These are phyloP conservation scores for Botryococcus braunii DNA, from an alignment of 163 green algal species.

Conservation along the genomic window DNA sequence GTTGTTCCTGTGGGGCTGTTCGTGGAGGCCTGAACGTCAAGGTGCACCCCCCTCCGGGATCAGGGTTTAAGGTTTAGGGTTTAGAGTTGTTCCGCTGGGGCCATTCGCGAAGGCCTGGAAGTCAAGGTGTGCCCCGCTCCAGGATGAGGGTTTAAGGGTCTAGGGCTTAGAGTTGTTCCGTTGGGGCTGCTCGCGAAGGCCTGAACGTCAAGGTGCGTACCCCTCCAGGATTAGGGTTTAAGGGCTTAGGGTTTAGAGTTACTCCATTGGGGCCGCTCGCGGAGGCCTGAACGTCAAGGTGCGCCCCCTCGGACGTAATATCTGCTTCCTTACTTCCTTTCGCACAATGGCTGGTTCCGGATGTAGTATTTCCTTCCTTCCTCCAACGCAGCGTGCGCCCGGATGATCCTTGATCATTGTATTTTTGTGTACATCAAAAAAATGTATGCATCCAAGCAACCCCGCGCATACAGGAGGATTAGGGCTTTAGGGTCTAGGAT, in stretches of 20 bases:
- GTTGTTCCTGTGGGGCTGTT: background rate
- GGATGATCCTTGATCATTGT: background rate
- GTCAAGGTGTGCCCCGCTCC: background rate
- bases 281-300: background rate
- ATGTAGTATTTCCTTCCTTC: too few relatives aligned
- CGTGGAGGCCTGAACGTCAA: background rate
- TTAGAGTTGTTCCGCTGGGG: too few relatives aligned
- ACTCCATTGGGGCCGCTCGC: background rate
- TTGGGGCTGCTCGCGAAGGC: background rate
- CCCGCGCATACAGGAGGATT: background rate
- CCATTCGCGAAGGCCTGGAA: slow-evolving; percentile 21
- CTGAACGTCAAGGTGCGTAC: background rate
- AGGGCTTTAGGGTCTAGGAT: background rate
- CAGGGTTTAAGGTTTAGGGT: too few relatives aligned
- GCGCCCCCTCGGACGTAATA: too few relatives aligned
- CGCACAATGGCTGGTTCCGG: too few relatives aligned
- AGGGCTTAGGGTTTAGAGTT: background rate
- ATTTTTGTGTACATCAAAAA: background rate
- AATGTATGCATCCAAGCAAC: background rate
- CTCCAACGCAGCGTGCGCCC: background rate
- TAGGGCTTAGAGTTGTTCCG: background rate
- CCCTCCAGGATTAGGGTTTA: background rate
- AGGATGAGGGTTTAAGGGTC: background rate
- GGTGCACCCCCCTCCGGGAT: background rate
- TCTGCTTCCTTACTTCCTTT: too few relatives aligned